Conservation (phyloP, 352 stramenopile species). For the Globisporangium irregulare region DNA sequence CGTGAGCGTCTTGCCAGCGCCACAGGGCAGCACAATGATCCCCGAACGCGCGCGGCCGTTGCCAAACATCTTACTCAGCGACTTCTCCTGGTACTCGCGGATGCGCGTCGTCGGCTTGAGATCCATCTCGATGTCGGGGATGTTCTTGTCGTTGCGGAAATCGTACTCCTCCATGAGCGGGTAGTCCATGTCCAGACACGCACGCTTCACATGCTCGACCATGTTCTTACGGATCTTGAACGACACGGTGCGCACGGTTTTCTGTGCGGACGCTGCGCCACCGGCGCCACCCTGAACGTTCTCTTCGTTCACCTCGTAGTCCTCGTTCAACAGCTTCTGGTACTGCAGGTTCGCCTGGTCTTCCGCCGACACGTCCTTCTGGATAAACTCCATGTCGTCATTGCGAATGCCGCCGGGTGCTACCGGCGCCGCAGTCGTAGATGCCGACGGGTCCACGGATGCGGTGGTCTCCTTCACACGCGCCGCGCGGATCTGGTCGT, state of each 20-base stretch:
- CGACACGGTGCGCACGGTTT: conserved; percentile 78
- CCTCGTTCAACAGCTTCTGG: conserved; percentile 83
- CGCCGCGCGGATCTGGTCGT: conserved; percentile 93
- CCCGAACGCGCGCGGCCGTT: conserved; percentile 98
- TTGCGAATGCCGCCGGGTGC: conserved; percentile 25
- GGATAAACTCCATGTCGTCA: conserved; percentile 72
- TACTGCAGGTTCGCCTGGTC: conserved; percentile 86
- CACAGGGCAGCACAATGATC: conserved; percentile 99
- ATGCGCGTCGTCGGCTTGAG: conserved; percentile 92
- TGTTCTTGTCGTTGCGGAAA: conserved; percentile 92
- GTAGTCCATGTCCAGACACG: conserved; percentile 95
- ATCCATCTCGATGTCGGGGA: conserved; percentile 85
- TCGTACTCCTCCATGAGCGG: conserved; percentile 99
- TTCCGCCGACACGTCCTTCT: conserved; percentile 78
- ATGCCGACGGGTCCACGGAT: conserved; percentile 12
- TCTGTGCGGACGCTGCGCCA: conserved; percentile 23
- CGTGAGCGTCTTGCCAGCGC: conserved; percentile 86
- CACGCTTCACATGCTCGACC: conserved; percentile 94
- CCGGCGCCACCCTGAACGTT: conserved; percentile 30
- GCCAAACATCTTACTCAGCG: conserved; percentile 99
- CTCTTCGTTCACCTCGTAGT: conserved; percentile 79
- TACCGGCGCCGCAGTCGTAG: conserved; percentile 17
- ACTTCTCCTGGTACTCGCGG: conserved; percentile 98
- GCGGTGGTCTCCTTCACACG: conserved; percentile 78
- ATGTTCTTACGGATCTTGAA: conserved; percentile 85